phyloP scores from a whole-genome alignment of 352 stramenopile genomes.

The Phytophthora hibernalis region DNA sequence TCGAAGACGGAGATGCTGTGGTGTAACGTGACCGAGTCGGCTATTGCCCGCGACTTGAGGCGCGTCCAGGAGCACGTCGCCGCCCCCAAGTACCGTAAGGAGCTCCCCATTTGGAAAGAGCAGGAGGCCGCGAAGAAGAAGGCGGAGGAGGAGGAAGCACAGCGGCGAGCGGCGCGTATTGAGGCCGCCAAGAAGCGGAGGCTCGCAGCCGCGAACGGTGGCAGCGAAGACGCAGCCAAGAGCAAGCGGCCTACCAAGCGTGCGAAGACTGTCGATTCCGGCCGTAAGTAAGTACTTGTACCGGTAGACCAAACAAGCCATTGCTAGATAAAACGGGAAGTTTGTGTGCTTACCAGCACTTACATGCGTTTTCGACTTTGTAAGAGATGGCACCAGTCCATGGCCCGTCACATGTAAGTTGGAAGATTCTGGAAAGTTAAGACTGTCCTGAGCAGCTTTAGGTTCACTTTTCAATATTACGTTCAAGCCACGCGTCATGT shows the following conservation, averaged over 20 bases:
- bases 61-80: slow-evolving; percentile 66
- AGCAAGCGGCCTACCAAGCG: too few species aligned
- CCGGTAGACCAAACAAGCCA: slow-evolving; percentile 21
- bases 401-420: slow-evolving; percentile 10
- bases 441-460: neutral
- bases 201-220: slow-evolving; percentile 27
- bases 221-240: neutral
- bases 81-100: slow-evolving; percentile 60
- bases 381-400: neutral
- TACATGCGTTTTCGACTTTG: neutral
- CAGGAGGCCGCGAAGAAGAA: slow-evolving; percentile 54
- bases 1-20: slow-evolving; percentile 60
- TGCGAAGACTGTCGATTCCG: neutral
- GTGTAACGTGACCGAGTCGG: slow-evolving; percentile 71
- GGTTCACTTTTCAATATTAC: neutral
- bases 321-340: slow-evolving; percentile 9
- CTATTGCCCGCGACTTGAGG: slow-evolving; percentile 53
- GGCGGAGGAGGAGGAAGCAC: slow-evolving; percentile 36
- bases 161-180: slow-evolving; percentile 34
- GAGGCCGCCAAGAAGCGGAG: slow-evolving; percentile 40
- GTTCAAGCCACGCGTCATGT: slow-evolving; percentile 40
- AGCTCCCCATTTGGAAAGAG: slow-evolving; percentile 59
- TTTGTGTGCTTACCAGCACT: slow-evolving; percentile 4
- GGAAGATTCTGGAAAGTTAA: slow-evolving; percentile 4
- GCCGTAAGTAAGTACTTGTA: slow-evolving; percentile 33